Evolutionary conservation across 73 alveolate species (phyloP).

Genomic region (Paramecium biaurelia): DNA sequence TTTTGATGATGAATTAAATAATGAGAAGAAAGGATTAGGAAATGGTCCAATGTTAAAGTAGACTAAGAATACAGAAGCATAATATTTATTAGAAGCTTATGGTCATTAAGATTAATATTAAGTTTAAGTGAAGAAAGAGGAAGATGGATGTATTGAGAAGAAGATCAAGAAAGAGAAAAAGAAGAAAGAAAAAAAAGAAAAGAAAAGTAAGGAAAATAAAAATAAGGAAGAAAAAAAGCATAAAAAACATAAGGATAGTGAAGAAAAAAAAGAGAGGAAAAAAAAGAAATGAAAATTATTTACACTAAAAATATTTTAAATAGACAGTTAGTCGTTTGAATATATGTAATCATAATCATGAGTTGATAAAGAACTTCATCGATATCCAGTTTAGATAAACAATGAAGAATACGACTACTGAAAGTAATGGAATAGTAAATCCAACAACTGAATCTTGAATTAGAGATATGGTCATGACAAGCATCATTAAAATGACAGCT

Average conservation of each 20-base stretch:
- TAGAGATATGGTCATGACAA: background rate
- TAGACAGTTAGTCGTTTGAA: background rate
- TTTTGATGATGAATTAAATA: background rate
- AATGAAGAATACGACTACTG: constrained; percentile 31
- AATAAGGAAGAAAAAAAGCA: constrained; percentile 28
- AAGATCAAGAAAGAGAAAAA: constrained; percentile 42
- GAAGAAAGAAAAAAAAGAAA: constrained; percentile 49
- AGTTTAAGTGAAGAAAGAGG: constrained; percentile 18
- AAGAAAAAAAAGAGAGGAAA: background rate
- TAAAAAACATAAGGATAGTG: constrained; percentile 39
- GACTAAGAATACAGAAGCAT: constrained; percentile 34
- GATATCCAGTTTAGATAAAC: constrained; percentile 50
- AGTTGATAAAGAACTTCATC: constrained; percentile 5
- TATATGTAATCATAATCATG: background rate
- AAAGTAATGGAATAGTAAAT: background rate
- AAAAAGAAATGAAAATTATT: background rate
- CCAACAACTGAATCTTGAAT: constrained; percentile 39
- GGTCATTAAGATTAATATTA: constrained; percentile 48
- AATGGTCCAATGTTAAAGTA: constrained; percentile 1
- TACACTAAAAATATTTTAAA: background rate
- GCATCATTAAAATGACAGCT: constrained; percentile 12
- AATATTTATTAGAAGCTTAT: constrained; percentile 50
- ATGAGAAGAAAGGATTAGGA: constrained; percentile 40
- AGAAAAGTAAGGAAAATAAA: constrained; percentile 3
- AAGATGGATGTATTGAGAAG: constrained; percentile 38